Evolutionary conservation across 2,329 filamentous ascomycete genomes (phyloP), one percentile per base, ranked within the genome.

Genomic region (Aspergillus sp.): DNA sequence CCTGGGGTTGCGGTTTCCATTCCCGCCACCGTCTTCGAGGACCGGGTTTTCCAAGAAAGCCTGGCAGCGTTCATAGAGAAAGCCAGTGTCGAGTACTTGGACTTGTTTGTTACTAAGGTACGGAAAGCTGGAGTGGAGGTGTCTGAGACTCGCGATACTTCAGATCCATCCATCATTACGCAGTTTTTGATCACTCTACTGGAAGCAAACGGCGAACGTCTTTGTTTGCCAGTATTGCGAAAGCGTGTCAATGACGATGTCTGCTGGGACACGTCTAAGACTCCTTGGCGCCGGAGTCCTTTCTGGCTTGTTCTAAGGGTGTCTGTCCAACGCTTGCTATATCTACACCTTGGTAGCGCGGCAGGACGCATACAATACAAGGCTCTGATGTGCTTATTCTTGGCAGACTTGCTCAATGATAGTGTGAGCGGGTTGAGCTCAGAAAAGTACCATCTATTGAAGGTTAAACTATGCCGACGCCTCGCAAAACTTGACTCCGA

Each of bases 181-280:
- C 78, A 84, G 8, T 76, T 88, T 58, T 75, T 90, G 8, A 83
- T 88, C 72, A 79, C 84, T 0, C 67, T 90, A 0, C 70, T 90
- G 0, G 81, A 85, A 63, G 81, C 78, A 0, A 75, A 82, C 6
- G 87, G 87, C 0, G 55, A 65, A 0, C 62, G 73, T 0, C 57
- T 74, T 0, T 54, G 70, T 1, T 71, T 79, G 0, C 62, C 71
- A 0, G 23, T 75, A 0, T 66, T 88, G 1, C 74, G 74, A 0
- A 90, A 90, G 66, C 76, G 81, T 2, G 79, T 89, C 0, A 78
- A 84, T 0, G 88, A 90, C 50, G 86, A 88, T n/a, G 81, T 88
- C 0, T 78, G 77, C 12, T 80, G 84, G 67, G 66, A 72, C 0
- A 66, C 79, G 1, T 75, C 78, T 0, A 69, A 78, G 1, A 66